Evolutionary conservation across 2,329 filamentous ascomycete species (phyloP).

Genomic region (Fusarium sp.): DNA sequence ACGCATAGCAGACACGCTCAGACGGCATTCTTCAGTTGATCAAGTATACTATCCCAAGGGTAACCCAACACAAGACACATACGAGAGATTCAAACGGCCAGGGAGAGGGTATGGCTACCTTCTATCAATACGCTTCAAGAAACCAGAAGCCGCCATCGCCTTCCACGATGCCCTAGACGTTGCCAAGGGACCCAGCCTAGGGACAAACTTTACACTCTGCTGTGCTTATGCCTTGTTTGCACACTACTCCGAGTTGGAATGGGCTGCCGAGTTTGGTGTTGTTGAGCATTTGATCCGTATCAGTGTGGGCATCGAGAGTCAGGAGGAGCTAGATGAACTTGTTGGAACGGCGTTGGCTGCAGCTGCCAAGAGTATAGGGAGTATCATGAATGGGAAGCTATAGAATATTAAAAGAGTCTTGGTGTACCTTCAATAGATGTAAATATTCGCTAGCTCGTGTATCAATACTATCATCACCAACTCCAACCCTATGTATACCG

Average conservation of each 20-base stretch:
- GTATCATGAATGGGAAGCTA: not conserved
- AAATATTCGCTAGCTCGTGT: not conserved
- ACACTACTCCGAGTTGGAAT: slow-evolving; percentile 51
- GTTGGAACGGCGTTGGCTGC: slow-evolving; percentile 29
- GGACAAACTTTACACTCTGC: slow-evolving; percentile 60
- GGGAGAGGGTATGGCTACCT: slow-evolving; percentile 62
- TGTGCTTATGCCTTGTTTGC: slow-evolving; percentile 53
- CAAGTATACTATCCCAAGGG: slow-evolving; percentile 56
- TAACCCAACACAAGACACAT: slow-evolving; percentile 47
- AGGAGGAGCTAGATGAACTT: slow-evolving; percentile 41
- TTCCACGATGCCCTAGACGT: slow-evolving; percentile 62
- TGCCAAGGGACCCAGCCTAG: slow-evolving; percentile 62
- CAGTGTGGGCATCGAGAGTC: slow-evolving; percentile 56
- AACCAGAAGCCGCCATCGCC: slow-evolving; percentile 46
- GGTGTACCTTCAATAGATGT: not conserved
- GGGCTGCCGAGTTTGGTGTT: slow-evolving; percentile 52
- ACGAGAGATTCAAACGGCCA: slow-evolving; percentile 46
- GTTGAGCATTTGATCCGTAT: slow-evolving; percentile 55
- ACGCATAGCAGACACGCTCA: slow-evolving; percentile 40
- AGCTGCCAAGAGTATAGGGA: not conserved
- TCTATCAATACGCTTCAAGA: slow-evolving; percentile 60
- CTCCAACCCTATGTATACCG: not conserved
- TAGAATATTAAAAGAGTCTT: not conserved
- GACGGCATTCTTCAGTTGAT: slow-evolving; percentile 33
- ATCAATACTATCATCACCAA: not conserved